Base-by-base conservation (phyloP, 2,329 filamentous ascomycete genomes). In the Ascochyta viciae-villosae region DNA sequence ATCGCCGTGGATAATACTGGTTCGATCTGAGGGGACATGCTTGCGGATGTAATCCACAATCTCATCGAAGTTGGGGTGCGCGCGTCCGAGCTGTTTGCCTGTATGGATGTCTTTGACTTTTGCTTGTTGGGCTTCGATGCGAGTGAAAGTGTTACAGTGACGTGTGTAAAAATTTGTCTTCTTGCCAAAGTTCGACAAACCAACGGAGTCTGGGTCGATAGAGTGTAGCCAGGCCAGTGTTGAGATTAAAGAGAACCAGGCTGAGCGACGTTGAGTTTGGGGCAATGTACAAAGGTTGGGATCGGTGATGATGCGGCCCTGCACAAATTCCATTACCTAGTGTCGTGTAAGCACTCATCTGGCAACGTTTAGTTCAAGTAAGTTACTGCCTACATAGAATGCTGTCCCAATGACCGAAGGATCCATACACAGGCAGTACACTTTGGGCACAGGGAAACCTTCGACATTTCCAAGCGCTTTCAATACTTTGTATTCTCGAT, bases 271-370 rank as follows among this genome's bases (percentile, higher is more conserved):
- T 64, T 96, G 87, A 19, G 81, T 81, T 0, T 88, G 76, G 16
- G 81, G 81, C 13, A 91, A 84, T 1, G 24, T 88, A 1, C 91
- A 91, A 71, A 97, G 87, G 41, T 88, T 81, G 27, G 92, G 89
- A 75, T 98, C 92, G 65, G 92, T 91, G 71, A 97, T 91, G 77
- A 97, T 96, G 70, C 94, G 88, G 23, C 95, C 95, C 72, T 95
- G 89, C 50, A 98, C 82, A 73, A 93, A 98, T 75, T 92, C 88
- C 95, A 98, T 98, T 70, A 98, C 87, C 72, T 74, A 13, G 12
- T 4, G 4, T 4, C 2, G 6, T 12, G 27, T 50, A n/a, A 50
- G 48, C 24, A 39, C 1, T 5, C 19, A 24, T 35, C 16, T 38
- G 35, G 49, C 27, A 1, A 7, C 27, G n/a, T 19, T 26, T 2